These are phyloP conservation scores for Tolypocladium inflatum DNA, from an alignment of 2,329 filamentous ascomycete genomes.

Conservation along the genomic window DNA sequence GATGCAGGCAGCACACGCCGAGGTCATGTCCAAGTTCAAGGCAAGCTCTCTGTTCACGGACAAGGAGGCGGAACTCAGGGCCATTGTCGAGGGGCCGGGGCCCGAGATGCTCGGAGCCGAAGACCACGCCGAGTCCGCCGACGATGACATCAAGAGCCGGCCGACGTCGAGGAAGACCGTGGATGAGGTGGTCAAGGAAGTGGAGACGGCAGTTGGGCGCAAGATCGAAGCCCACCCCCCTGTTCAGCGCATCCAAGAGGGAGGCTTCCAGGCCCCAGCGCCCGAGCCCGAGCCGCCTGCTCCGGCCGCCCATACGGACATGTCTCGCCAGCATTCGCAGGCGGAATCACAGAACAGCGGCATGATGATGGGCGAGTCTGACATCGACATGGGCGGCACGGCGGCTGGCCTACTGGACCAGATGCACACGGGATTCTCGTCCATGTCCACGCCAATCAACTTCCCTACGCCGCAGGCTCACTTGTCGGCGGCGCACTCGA, in stretches of 20 bases:
- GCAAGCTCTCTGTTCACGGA: constrained; percentile 59
- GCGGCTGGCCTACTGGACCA: constrained; percentile 58
- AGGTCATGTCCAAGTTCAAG: constrained; percentile 65
- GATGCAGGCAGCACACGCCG: constrained; percentile 71
- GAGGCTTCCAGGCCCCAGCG: constrained; percentile 58
- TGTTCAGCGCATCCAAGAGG: constrained; percentile 66
- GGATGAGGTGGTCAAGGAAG: constrained; percentile 64
- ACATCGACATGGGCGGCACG: constrained; percentile 56
- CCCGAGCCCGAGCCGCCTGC: constrained; percentile 31
- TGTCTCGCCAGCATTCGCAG: constrained; percentile 46
- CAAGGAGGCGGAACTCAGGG: constrained; percentile 68
- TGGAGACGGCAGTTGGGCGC: constrained; percentile 62
- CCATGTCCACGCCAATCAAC: constrained; percentile 48
- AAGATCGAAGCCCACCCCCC: constrained; percentile 55
- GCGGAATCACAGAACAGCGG: constrained; percentile 47
- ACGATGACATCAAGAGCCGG: constrained; percentile 30
- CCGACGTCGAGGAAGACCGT: constrained; percentile 42
- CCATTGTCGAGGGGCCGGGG: constrained; percentile 50
- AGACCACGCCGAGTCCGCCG: constrained; percentile 39
- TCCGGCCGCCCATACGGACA: constrained; percentile 14
- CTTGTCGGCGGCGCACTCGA: constrained; percentile 45
- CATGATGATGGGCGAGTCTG: constrained; percentile 47
- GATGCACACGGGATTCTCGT: constrained; percentile 54
- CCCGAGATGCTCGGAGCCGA: constrained; percentile 57
- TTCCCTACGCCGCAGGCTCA: constrained; percentile 52